These are phyloP conservation scores for Talaromyces sp. DNA, from an alignment of 2,329 filamentous ascomycete genomes.

Conservation along the genomic window DNA sequence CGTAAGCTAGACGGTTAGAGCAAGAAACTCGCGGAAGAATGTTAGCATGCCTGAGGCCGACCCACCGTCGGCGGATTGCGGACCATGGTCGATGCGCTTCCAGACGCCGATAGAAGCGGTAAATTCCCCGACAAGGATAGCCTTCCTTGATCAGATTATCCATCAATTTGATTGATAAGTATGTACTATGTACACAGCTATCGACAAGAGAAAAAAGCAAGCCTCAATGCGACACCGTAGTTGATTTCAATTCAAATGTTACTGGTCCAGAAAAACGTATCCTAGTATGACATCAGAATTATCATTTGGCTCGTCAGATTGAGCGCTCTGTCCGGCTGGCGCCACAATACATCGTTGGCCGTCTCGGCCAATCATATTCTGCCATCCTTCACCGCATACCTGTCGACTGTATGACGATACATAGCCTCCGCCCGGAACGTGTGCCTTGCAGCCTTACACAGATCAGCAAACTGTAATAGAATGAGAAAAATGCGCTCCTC, in stretches of 20 bases:
- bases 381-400: background rate
- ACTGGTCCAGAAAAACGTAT: background rate
- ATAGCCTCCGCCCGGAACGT: background rate
- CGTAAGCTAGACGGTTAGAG: background rate
- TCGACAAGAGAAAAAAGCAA: background rate
- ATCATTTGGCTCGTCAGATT: background rate
- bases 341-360: background rate
- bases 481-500: background rate
- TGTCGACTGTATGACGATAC: background rate
- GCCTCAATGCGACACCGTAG: too few relatives aligned
- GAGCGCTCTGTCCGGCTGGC: background rate
- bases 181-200: background rate
- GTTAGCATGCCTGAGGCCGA: background rate
- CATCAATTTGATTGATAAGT: background rate
- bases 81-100: conserved; percentile 18
- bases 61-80: conserved; percentile 10
- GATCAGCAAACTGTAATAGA: background rate
- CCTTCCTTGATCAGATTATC: background rate
- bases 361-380: background rate
- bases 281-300: background rate
- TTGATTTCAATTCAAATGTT: background rate
- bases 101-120: conserved; percentile 14
- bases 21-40: background rate
- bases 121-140: background rate
- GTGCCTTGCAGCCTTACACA: conserved; percentile 8